Base-by-base conservation (phyloP, 2,329 filamentous ascomycete species). In the Aspergillus candidus region DNA sequence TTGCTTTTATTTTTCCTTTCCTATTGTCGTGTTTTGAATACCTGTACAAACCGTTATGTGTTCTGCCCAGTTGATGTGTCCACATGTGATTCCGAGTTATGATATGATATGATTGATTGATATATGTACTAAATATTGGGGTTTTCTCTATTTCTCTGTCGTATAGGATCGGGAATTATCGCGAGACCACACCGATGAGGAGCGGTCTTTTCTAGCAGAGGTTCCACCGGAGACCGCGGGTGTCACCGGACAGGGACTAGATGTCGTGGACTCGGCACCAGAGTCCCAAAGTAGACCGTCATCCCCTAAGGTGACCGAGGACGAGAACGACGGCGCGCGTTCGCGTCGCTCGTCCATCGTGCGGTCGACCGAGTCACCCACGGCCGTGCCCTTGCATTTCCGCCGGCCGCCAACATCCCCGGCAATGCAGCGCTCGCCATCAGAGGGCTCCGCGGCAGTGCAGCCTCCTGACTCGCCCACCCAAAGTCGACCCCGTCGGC, bases 181-280 rank as follows among this genome's bases (percentile, higher is more conserved):
- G 34, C 59, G 67, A 51, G 62, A 69, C 60, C 60, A 66, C 22
- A 8, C 22, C 59, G 48, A 61, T 49, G 52, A 67, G 43, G 41
- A 63, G 41, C 60, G 73, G 69, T 75, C 78, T 81, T 82, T 82
- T 81, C 80, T 82, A 82, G 78, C 64, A 61, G 70, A 71, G 68
- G 71, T 76, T 77, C 77, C 75, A 32, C 44, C 40, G 31, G 46
- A 44, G 35, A 54, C 51, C 46, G 49, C 49, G 45, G 50, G 52
- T 34, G 50, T 48, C 27, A 46, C 48, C 42, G 53, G 41, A 6
- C 33, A 57, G 38, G 50, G 52, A 6, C 49, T 61, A 12, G 49
- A 52, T 13, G 36, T 58, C 29, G 30, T 53, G 14, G 56, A 62
- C 11, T 44, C 60, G 12, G 50, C 48, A 15, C 53, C 56, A 7